These are phyloP conservation scores for Schwanniomyces yamadae DNA, from an alignment of 805 yeast species.

Conservation along the genomic window DNA sequence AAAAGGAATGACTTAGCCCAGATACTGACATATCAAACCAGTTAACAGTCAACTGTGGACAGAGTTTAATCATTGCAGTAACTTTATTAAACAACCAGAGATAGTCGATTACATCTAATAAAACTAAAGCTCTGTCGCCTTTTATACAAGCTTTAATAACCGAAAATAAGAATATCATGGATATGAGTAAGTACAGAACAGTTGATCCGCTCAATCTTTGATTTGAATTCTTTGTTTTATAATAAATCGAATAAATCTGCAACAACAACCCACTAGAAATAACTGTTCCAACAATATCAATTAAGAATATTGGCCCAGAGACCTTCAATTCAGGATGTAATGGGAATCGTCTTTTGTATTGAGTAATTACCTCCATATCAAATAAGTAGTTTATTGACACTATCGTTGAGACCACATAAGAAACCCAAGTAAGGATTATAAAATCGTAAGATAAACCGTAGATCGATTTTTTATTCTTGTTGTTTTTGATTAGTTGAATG, in stretches of 20 bases:
- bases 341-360: conserved; percentile 30
- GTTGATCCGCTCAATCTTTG: conserved; percentile 42
- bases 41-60: conserved; percentile 44
- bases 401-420: conserved; percentile 6
- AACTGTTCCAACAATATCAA: conserved; percentile 13
- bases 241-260: conserved; percentile 24
- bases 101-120: conserved; percentile 41
- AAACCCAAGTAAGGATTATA: conserved; percentile 7
- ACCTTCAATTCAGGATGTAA: conserved; percentile 23
- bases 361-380: conserved; percentile 6
- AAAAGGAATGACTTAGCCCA: conserved; percentile 13
- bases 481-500: conserved; percentile 11
- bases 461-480: conserved; percentile 15
- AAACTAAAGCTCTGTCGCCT: conserved; percentile 16
- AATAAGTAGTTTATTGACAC: conserved; percentile 9
- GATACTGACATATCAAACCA: conserved; percentile 31
- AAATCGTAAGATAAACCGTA: conserved; percentile 20
- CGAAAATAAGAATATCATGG: no score
- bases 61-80: conserved; percentile 20
- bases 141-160: no score
- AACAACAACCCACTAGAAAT: conserved; percentile 16
- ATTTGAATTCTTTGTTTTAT: conserved; percentile 29
- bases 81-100: conserved; percentile 36
- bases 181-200: no score
- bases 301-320: conserved; percentile 14